Evolutionary conservation across 2,329 filamentous ascomycete species (phyloP).

Genomic region (Penicillium janthinellum): DNA sequence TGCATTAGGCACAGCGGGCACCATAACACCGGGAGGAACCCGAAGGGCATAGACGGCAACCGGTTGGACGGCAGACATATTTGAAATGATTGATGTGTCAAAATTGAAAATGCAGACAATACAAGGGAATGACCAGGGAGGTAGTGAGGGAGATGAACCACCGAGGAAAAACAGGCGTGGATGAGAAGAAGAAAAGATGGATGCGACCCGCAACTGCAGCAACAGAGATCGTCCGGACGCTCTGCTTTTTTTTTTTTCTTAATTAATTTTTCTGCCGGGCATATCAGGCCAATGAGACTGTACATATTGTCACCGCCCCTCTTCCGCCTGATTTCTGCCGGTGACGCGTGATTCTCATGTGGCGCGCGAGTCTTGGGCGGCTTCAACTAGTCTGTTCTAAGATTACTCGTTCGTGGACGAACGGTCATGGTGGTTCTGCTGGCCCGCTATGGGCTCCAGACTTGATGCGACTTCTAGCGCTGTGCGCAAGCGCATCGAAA

Average conservation of each 20-base stretch:
- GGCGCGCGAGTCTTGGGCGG: conserved; percentile 3
- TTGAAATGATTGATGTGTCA: conserved; percentile 19
- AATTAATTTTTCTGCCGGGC: conserved; percentile 24
- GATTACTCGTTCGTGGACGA: neutral
- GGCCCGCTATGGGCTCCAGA: conserved; percentile 61
- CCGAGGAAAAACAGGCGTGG: conserved; percentile 22
- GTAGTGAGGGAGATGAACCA: conserved; percentile 28
- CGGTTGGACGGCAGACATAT: conserved; percentile 54
- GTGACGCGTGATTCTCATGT: conserved; percentile 19
- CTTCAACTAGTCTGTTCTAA: neutral
- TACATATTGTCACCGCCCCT: conserved; percentile 14
- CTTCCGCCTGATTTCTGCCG: conserved; percentile 17
- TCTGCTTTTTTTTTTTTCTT: conserved; percentile 25
- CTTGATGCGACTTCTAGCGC: conserved; percentile 61
- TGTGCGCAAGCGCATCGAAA: conserved; percentile 65
- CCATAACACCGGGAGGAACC: conserved; percentile 80
- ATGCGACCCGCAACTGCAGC: conserved; percentile 23
- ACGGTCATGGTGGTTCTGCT: conserved; percentile 24
- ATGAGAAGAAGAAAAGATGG: conserved; percentile 27
- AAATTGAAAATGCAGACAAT: conserved; percentile 12
- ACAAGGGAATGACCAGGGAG: conserved; percentile 20
- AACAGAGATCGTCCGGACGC: conserved; percentile 19
- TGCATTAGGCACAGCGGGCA: conserved; percentile 76
- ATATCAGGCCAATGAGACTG: conserved; percentile 21
- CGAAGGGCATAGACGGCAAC: conserved; percentile 90